Conservation (phyloP, 179 eudicot genomes). For the Silene noctiflora region DNA sequence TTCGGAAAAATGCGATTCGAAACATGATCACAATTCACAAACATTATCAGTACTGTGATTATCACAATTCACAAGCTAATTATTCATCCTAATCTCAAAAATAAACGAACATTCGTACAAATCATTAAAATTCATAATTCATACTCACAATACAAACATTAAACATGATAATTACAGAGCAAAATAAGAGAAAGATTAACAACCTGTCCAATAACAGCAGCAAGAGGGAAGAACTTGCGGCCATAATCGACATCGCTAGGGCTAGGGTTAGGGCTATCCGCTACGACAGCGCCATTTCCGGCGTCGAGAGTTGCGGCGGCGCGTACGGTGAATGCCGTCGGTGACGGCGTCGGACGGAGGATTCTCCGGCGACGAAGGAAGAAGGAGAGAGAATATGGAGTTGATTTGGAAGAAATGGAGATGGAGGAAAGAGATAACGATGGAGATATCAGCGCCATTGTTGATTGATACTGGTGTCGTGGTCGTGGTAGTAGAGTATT, state of each 20-base stretch:
- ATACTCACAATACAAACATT: background rate
- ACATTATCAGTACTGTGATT: background rate
- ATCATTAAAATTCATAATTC: background rate
- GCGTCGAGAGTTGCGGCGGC: constrained; percentile 69
- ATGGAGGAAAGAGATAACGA: constrained; percentile 28
- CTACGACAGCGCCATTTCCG: constrained; percentile 57
- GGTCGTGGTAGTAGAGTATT: background rate
- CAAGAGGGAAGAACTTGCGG: constrained; percentile 81
- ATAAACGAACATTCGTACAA: background rate
- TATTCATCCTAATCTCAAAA: background rate
- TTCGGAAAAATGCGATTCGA: background rate
- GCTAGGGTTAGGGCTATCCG: constrained; percentile 21
- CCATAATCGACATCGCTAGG: constrained; percentile 43
- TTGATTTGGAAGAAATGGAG: constrained; percentile 10
- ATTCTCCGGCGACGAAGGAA: constrained; percentile 24
- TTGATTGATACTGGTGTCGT: background rate
- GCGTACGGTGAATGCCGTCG: constrained; percentile 27
- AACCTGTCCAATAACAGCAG: constrained; percentile 97
- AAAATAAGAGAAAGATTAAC: background rate
- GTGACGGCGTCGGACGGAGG: constrained; percentile 22
- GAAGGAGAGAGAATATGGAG: constrained; percentile 15
- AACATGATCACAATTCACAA: background rate
- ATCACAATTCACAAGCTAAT: background rate
- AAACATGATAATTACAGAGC: background rate
- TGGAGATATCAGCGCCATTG: constrained; percentile 33